Conservation (phyloP, 164 flowering plant genomes). For the Nymphaea colorata region DNA sequence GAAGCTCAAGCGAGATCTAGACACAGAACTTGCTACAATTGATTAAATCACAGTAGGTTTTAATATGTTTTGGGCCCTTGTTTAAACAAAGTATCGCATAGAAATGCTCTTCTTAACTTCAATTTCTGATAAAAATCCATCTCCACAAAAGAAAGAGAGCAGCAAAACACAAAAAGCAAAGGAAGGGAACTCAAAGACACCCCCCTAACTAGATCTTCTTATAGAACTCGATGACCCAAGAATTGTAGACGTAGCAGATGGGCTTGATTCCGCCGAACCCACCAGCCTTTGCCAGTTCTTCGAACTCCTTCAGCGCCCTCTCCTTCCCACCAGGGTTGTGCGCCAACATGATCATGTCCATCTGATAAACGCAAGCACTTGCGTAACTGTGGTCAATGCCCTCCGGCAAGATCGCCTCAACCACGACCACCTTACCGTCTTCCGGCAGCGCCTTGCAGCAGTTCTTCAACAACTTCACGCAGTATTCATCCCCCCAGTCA, state of each 20-base stretch:
- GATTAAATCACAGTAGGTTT: too few relatives aligned
- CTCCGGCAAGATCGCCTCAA: conserved; percentile 52
- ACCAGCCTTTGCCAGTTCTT: conserved; percentile 50
- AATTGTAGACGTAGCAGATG: conserved; percentile 36
- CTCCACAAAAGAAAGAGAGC: too few relatives aligned
- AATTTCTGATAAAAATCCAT: too few relatives aligned
- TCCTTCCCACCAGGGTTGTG: conserved; percentile 86
- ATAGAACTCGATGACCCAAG: conserved; percentile 58
- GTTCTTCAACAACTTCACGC: conserved; percentile 57
- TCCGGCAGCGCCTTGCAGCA: conserved; percentile 60
- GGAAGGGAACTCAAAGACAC: too few relatives aligned
- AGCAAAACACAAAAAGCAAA: too few relatives aligned
- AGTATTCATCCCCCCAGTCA: conserved; percentile 86
- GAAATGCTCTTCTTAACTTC: too few relatives aligned
- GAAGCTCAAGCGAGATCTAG: too few relatives aligned
- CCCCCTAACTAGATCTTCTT: conserved; percentile 15
- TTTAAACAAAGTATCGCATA: too few relatives aligned
- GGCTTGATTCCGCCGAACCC: conserved; percentile 46
- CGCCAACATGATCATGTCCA: conserved; percentile 66
- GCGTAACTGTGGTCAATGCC: conserved; percentile 36
- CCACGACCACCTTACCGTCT: conserved; percentile 61
- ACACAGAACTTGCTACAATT: too few relatives aligned
- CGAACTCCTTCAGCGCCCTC: conserved; percentile 58
- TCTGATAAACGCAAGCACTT: conserved; percentile 25
- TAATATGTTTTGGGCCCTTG: too few relatives aligned